A percentile compares a stretch with the other conserved stretches of the same genome.
These are phyloP conservation scores for Prototheca cutis DNA, from an alignment of 163 green algal genomes.

Conservation along the genomic window DNA sequence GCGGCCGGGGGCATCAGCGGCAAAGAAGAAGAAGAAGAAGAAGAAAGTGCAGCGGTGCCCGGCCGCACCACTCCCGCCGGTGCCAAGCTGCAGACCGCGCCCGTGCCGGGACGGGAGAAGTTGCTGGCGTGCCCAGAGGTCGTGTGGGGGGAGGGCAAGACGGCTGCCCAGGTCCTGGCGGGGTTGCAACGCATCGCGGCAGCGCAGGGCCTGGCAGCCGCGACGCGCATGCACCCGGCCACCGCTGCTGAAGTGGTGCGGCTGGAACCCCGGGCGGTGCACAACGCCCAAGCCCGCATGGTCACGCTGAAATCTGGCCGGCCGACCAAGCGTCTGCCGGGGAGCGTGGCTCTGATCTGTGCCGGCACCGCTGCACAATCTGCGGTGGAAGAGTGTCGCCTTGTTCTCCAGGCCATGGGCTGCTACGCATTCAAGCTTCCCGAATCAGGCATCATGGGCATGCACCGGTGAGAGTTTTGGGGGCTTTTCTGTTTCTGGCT, in stretches of 20 bases:
- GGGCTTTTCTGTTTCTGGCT: not conserved
- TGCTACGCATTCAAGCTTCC: conserved; percentile 52
- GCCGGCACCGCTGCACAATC: conserved; percentile 44
- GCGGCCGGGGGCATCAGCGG: too few species aligned
- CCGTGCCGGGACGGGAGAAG: not conserved
- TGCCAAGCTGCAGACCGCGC: not conserved
- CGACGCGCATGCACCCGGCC: conserved; percentile 37
- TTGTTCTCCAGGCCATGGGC: conserved; percentile 46
- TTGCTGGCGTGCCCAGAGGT: conserved; percentile 46
- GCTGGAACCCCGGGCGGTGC: conserved; percentile 21
- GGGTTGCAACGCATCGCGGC: conserved; percentile 42
- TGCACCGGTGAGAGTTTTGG: conserved; percentile 53
- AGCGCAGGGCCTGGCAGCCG: conserved; percentile 39
- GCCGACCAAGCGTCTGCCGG: conserved; percentile 28
- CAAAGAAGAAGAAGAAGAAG: too few species aligned
- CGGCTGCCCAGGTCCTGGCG: conserved; percentile 43
- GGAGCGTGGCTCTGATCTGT: conserved; percentile 54
- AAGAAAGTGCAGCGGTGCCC: too few species aligned
- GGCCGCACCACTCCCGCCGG: not conserved
- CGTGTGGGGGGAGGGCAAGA: conserved; percentile 63
- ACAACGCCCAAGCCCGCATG: conserved; percentile 22
- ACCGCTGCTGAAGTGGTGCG: conserved; percentile 20
- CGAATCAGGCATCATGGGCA: conserved; percentile 48
- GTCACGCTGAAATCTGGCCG: conserved; percentile 25
- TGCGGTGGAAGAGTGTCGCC: conserved; percentile 55